Base-by-base conservation (phyloP, 2,329 filamentous ascomycete genomes). In the Ophiostoma ulmi region DNA sequence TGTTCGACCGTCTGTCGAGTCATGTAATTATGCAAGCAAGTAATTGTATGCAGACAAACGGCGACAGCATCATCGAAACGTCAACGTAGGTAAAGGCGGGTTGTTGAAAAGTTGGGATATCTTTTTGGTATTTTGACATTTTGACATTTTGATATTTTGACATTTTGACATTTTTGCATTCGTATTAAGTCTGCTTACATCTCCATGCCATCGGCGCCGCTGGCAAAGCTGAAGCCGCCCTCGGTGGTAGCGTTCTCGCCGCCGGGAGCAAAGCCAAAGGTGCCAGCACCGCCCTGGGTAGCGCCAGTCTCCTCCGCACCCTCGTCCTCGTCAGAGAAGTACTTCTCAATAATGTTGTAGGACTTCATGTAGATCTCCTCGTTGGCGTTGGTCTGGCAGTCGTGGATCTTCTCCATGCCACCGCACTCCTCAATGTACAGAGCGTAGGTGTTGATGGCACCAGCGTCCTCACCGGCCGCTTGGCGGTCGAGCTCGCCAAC, bases 321-420 rank as follows among this genome's bases (percentile, higher is more conserved):
- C 79, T 97, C 95, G 70, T 98, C 95, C 76, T 99, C 95, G 78
- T 99, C 95, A 0, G 94, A 97, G 85, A 99, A 99, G 87, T 99
- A 99, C 85, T 97, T 97, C 87, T 99, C 95, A 76, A 99, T 99
- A 82, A 99, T 99, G 87, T 97, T 98, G 87, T 98, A 99, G 0
- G 95, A 95, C 89, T 99, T 99, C 94, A 99, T 98, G 87, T 99
- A 99, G 77, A 99, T 99, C 83, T 99, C 95, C 83, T 99, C 95
- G 83, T 99, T 99, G 84, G 94, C 94, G 78, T 99, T 99, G 85
- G 96, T 97, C 86, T 99, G 95, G 88, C 95, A 98, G 77, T 98
- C 94, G 83, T 99, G 95, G 76, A 99, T 98, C 90, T 98, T 98
- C 85, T 98, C 95, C 95, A 99, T 99, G 75, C 95, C 95, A 78